Evolutionary conservation across 345 rosid species (phyloP), one percentile per base, ranked within the genome.

Genomic region (Eutrema japonicum): DNA sequence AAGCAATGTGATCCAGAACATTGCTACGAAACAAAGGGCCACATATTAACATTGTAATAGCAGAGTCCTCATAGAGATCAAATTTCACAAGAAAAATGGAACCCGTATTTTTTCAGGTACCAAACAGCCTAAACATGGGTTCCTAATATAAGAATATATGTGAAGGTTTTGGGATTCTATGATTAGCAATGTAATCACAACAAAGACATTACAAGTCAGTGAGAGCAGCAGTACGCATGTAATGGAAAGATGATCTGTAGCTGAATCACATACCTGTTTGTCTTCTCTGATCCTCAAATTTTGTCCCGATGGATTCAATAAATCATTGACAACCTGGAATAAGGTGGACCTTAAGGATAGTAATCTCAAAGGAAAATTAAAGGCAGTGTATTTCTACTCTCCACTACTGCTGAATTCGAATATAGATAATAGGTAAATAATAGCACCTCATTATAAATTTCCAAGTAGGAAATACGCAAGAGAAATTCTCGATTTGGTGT

Each of bases 261-360:
- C 46, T 50, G 52, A 66, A 57, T 51, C 42, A 52, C 72, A 65
- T 67, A 92, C 99, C 98, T 96, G 99, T 75, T 91, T 81, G 63
- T 96, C 99, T 85, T 96, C 99, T 88, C 99, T 88, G 63, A 96
- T 90, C 79, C 97, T 88, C 76, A 96, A 85, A 81, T 90, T 92
- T 71, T 96, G 98, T 71, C 98, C 99, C 29, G 96, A 90, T 78
- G 98, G 99, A 79, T 96, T 92, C 72, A 96, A 78, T 75, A 96
- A 82, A 85, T 96, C 99, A 73, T 96, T 96, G 66, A 90, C 89
- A 82, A 96, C 98, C 99, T 96, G 85, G 79, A 82, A 78, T 33
- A 58, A 52, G 41, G 54, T 54, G 76, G 77, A 72, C 0, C 38
- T 76, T 72, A 52, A 78, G 71, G 68, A 55, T 72, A 57, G 46